Conservation (phyloP, 2,329 filamentous ascomycete species). For the Cladophialophora bantiana region DNA sequence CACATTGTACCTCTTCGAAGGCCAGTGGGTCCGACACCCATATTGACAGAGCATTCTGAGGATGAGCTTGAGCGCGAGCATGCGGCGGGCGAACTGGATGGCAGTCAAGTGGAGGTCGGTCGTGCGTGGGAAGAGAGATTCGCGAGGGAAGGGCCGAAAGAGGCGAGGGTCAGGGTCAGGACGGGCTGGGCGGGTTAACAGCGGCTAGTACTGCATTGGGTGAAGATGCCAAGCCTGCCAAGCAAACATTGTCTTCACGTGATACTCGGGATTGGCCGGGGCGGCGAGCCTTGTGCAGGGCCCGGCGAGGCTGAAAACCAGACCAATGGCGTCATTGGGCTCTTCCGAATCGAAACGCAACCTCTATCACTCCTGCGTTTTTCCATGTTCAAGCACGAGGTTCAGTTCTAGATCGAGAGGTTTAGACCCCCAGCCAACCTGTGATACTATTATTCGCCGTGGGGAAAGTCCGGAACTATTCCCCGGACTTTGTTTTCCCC, state of each 20-base stretch:
- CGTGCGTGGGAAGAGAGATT: not conserved
- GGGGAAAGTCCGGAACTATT: too few relatives aligned
- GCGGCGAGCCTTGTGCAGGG: not conserved
- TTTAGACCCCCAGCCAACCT: not conserved
- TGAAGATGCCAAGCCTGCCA: not conserved
- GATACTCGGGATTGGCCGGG: not conserved
- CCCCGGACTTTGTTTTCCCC: too few relatives aligned
- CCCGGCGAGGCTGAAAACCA: slow-evolving; percentile 21
- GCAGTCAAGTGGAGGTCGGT: too few relatives aligned
- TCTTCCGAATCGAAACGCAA: not conserved
- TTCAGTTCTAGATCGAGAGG: not conserved
- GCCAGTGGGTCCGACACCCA: not conserved
- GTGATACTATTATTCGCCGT: too few relatives aligned
- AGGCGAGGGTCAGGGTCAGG: not conserved
- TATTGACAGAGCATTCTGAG: not conserved
- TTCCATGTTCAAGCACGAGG: not conserved
- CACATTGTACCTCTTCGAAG: not conserved
- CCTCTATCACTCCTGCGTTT: not conserved
- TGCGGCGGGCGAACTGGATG: not conserved
- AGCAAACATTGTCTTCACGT: not conserved
- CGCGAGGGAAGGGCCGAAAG: not conserved
- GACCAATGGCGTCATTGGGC: slow-evolving; percentile 23
- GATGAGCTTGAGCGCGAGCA: not conserved
- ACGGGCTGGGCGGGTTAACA: too few relatives aligned
- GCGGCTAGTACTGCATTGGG: not conserved